A percentile compares a stretch with the other conserved stretches of the same genome.
Evolutionary conservation across 768 basidiomycete genomes (phyloP).

Genomic region (Tulasnella sp.): DNA sequence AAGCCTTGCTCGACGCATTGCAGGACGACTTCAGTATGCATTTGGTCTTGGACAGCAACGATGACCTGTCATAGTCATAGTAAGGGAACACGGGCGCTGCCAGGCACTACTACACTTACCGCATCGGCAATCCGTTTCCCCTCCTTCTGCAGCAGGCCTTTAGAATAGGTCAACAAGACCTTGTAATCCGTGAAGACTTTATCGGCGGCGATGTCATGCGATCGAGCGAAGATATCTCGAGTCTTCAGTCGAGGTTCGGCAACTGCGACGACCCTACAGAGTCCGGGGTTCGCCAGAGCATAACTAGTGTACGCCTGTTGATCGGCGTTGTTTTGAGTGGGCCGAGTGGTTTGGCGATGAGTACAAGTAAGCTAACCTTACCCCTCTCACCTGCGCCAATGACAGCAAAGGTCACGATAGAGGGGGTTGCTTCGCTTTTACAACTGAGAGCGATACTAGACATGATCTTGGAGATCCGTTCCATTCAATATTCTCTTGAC

Average conservation of each 20-base stretch:
- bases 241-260: constrained; percentile 72
- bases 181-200: constrained; percentile 63
- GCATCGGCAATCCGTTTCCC: constrained; percentile 73
- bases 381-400: constrained; percentile 81
- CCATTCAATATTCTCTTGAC: no score
- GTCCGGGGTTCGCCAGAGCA: constrained; percentile 45
- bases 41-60: no score
- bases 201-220: constrained; percentile 50
- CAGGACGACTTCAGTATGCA: no score
- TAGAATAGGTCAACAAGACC: constrained; percentile 56
- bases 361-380: constrained; percentile 34
- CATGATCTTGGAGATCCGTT: no score
- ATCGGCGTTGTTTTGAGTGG: not conserved
- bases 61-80: no score
- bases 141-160: constrained; percentile 47
- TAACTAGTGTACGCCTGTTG: constrained; percentile 52
- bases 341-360: not conserved
- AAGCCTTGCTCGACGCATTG: not conserved
- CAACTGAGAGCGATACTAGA: no score
- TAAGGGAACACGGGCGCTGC: no score
- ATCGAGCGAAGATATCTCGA: constrained; percentile 42
- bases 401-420: constrained; percentile 58
- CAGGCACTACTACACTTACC: no score
- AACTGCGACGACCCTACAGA: constrained; percentile 70
- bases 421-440: not conserved